Base-by-base conservation (phyloP, 495 filamentous ascomycete species). In the Penicillium simplicissimum region DNA sequence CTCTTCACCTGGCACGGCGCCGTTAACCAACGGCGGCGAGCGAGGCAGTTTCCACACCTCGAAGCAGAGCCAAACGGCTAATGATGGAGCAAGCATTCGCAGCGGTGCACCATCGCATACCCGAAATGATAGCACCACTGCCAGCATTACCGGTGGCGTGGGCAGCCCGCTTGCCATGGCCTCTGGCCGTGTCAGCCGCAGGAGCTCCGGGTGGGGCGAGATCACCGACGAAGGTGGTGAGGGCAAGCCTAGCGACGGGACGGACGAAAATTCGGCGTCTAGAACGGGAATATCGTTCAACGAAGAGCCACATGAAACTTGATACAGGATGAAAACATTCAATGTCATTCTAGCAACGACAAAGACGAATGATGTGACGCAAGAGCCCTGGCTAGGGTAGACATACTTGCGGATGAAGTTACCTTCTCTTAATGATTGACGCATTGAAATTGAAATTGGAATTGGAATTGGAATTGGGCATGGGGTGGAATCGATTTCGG, bases 91-190 rank as follows among this genome's bases (percentile, higher is more conserved):
- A 1, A 96, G 93, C 67, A 80, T 96, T 13, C 82, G 90, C 34
- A 96, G 92, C 65, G 91, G 87, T 1, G 70, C 88, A 5, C 70
- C 92, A 13, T 90, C 90, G 0, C 93, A 97, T 69, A 83, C 84
- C 3, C 81, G 91, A 52, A 89, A 90, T 59, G 93, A 96, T 66
- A 96, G 92, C 68, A 85, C 92, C 25, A 88, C 82, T 37, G 88
- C 89, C 23, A 95, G 90, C 66, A 88, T 93, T 57, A 81, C 80
- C 19, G 87, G 88, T 14, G 71, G 65, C 9, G 64, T 77, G 15
- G 77, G 79, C 8, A 92, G 87, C 66, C 88, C 90, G 19, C 69
- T 91, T 36, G 81, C 67, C 52, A 62, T 69, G 65, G 45, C 74
- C 51, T 63, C 76, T 34, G 83, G 82, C 28, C 81, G 81, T 34